These are phyloP conservation scores for Sechiopsis laciniata DNA, from an alignment of 306 rosid species.

Conservation along the genomic window DNA sequence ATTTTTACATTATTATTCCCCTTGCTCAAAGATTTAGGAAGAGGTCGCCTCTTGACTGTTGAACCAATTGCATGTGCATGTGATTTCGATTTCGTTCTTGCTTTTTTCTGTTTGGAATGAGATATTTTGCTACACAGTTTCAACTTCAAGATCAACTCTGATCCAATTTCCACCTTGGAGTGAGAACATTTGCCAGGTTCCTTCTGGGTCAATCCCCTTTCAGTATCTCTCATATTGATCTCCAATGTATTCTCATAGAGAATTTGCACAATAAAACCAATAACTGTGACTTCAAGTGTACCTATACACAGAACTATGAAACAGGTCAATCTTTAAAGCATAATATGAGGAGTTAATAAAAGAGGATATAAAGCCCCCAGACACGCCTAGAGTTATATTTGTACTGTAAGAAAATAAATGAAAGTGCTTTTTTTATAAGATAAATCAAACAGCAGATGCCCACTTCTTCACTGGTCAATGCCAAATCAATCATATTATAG, in stretches of 20 bases:
- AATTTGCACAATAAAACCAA: neutral
- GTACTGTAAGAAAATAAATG: neutral
- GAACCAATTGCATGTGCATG: conserved; percentile 28
- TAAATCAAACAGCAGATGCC: conserved; percentile 6
- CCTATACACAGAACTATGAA: neutral
- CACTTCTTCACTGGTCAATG: neutral
- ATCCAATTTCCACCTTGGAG: conserved; percentile 32
- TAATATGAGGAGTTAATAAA: neutral
- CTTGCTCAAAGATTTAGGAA: conserved; percentile 31
- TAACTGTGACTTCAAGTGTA: neutral
- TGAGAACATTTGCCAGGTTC: conserved; percentile 38
- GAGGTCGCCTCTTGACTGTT: conserved; percentile 33
- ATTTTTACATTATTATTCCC: conserved; percentile 33
- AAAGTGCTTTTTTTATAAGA: neutral
- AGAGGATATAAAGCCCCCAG: neutral
- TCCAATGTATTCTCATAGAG: too few species aligned
- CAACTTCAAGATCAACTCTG: conserved; percentile 33
- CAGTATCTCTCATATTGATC: conserved; percentile 45
- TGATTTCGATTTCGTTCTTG: conserved; percentile 39
- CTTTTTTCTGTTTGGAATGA: conserved; percentile 37
- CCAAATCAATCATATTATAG: neutral
- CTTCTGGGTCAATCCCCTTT: conserved; percentile 33
- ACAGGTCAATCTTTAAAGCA: conserved; percentile 7
- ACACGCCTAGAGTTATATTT: neutral
- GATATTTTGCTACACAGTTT: conserved; percentile 33